Percentiles rank a stretch among this genome's conserved stretches.
These are phyloP conservation scores for Myochromella boudieri DNA, from an alignment of 768 basidiomycete genomes.

Conservation along the genomic window DNA sequence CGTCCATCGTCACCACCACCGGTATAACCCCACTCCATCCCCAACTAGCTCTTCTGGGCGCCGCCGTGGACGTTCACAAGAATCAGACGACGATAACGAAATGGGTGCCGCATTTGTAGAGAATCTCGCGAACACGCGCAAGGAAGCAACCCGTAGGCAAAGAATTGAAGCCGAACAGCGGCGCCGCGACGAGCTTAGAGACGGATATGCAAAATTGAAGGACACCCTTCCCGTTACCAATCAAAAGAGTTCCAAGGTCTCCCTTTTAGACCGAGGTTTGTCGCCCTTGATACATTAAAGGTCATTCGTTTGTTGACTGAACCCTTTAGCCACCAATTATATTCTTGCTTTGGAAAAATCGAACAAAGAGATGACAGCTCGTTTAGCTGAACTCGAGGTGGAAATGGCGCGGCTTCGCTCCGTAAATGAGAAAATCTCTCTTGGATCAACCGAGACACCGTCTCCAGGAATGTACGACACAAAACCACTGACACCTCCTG, in stretches of 20 bases:
- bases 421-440: slow-evolving; percentile 83
- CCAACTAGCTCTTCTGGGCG: slow-evolving; percentile 73
- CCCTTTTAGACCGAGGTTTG: slow-evolving; percentile 83
- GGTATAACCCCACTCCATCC: slow-evolving; percentile 83
- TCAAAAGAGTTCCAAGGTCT: slow-evolving; percentile 91
- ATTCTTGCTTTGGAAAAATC: slow-evolving; percentile 71
- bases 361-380: slow-evolving; percentile 69
- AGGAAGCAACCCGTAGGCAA: slow-evolving; percentile 82
- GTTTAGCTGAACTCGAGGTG: slow-evolving; percentile 62
- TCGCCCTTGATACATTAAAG: slow-evolving; percentile 11
- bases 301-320: slow-evolving; percentile 12
- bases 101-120: slow-evolving; percentile 71
- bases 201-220: slow-evolving; percentile 87
- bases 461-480: slow-evolving; percentile 53
- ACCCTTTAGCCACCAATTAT: slow-evolving; percentile 68
- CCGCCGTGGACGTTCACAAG: slow-evolving; percentile 69
- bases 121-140: slow-evolving; percentile 73
- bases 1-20: slow-evolving; percentile 70
- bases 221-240: slow-evolving; percentile 85
- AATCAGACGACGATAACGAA: slow-evolving; percentile 73
- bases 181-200: slow-evolving; percentile 83
- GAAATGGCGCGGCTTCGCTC: slow-evolving; percentile 71
- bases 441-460: slow-evolving; percentile 55
- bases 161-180: slow-evolving; percentile 90
- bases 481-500: slow-evolving; percentile 64